Base-by-base conservation (phyloP, 495 filamentous ascomycete genomes). In the Penicillium macrosclerotiorum region DNA sequence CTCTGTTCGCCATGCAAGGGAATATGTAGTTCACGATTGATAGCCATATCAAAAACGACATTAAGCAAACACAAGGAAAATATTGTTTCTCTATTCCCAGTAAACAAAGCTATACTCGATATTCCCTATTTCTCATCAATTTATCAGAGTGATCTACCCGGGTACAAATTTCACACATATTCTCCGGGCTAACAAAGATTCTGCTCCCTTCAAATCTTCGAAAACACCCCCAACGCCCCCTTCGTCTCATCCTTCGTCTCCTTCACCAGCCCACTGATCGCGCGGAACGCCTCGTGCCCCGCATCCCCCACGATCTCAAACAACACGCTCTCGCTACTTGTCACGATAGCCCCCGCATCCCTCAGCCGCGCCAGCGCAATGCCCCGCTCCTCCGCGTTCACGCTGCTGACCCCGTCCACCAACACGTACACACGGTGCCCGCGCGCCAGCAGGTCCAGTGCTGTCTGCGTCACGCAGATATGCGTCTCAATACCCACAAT, bases 281-380 rank as follows among this genome's bases (percentile, higher is more conserved):
- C 70, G 66, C 75, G 81, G 60, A 97, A 95, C 14, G 64, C 82
- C 5, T 72, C 63, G 57, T 87, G 85, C 4, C 60, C 74, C 13
- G 93, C 87, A 77, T 96, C 90, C 14, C 89, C 88, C 82, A 98
- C 80, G 60, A 83, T 85, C 75, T 97, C 92, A 72, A 93, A 98
- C 51, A 97, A 52, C 68, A 84, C 87, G 64, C 88, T 86, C 81
- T 98, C 93, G 67, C 88, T 94, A 34, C 84, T 89, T 36, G 90
- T 95, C 12, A 98, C 78, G 9, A 82, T 69, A 26, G 83, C 92
- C 0, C 92, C 92, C 30, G 82, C 90, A 54, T 73, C 73, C 55
- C 87, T 66, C 66, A 98, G 59, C 49, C 93, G 59, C 24, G 73
- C 81, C 26, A 98, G 69, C 49, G 93, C 92, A 56, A 96, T 69